Conservation (phyloP, 2,329 filamentous ascomycete species). For the Fulvia fulva region DNA sequence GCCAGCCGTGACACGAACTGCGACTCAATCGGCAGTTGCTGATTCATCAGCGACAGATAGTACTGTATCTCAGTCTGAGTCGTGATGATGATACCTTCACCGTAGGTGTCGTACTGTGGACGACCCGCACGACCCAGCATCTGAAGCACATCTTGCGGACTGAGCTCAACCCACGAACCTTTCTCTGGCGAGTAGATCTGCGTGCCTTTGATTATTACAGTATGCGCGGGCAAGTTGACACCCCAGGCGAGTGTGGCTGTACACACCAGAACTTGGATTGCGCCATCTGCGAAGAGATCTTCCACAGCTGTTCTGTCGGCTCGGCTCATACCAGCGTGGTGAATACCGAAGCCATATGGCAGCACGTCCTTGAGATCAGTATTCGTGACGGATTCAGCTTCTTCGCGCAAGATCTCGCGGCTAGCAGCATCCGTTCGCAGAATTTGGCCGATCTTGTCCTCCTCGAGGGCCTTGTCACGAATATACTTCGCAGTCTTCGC, state of each 20-base stretch:
- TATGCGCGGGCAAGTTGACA: constrained; percentile 96
- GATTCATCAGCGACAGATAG: constrained; percentile 92
- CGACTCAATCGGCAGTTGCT: constrained; percentile 95
- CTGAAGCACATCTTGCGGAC: constrained; percentile 94
- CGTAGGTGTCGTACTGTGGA: constrained; percentile 95
- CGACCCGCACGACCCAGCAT: constrained; percentile 97
- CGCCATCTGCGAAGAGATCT: constrained; percentile 85
- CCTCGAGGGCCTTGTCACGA: constrained; percentile 91
- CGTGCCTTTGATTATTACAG: constrained; percentile 97
- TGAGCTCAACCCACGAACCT: constrained; percentile 96
- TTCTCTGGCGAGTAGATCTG: constrained; percentile 98
- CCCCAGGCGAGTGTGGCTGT: constrained; percentile 98
- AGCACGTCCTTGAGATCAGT: constrained; percentile 87
- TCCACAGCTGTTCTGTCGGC: constrained; percentile 94
- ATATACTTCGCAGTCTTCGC: constrained; percentile 96
- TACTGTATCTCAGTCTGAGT: constrained; percentile 94
- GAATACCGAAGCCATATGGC: constrained; percentile 95
- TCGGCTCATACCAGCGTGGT: constrained; percentile 95
- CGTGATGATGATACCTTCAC: constrained; percentile 98
- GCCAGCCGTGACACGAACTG: constrained; percentile 90
- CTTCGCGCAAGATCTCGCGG: constrained; percentile 80
- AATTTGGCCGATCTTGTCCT: constrained; percentile 95
- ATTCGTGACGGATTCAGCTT: constrained; percentile 77
- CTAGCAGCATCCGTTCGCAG: constrained; percentile 88
- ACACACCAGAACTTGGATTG: constrained; percentile 91